A percentile compares a stretch with the other conserved stretches of the same genome.
Evolutionary conservation across 805 yeast species (phyloP).

Genomic region (Saturnispora sanitii): DNA sequence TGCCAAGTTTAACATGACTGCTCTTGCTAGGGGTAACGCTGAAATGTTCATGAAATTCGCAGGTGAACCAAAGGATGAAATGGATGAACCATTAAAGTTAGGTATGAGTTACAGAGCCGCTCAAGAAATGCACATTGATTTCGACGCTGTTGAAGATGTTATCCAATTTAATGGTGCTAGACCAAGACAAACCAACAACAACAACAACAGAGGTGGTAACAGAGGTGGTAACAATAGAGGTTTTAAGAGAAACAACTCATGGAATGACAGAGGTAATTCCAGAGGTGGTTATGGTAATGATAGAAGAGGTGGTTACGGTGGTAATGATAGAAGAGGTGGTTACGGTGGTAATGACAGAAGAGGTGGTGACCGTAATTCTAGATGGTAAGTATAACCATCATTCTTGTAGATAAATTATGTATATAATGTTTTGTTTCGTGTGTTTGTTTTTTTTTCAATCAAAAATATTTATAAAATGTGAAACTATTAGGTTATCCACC

Average conservation of each 20-base stretch:
- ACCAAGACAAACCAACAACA: constrained; percentile 5
- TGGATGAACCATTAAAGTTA: constrained; percentile 7
- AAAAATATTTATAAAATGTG: too few relatives aligned
- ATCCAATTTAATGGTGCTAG: constrained; percentile 26
- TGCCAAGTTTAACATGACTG: constrained; percentile 26
- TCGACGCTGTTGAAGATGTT: constrained; percentile 19
- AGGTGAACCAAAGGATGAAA: constrained; percentile 12
- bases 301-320: constrained; percentile 11
- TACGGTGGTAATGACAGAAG: constrained; percentile 5
- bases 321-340: constrained; percentile 9
- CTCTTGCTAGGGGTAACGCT: constrained; percentile 27
- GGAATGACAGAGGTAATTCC: constrained; percentile 9
- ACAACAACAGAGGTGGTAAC: constrained; percentile 3
- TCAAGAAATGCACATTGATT: constrained; percentile 22
- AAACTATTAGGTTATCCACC: too few relatives aligned
- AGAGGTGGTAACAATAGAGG: constrained; percentile 6
- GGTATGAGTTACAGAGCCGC: constrained; percentile 15
- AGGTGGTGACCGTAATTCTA: constrained; percentile 1
- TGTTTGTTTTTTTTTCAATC: too few relatives aligned
- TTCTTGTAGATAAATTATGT: constrained; percentile 1
- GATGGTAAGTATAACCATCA: constrained; percentile 8
- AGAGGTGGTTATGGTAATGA: constrained; percentile 16
- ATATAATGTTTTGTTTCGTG: too few relatives aligned
- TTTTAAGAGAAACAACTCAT: constrained; percentile 1
- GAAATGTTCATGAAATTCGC: constrained; percentile 22